Evolutionary conservation across 331 rosid genomes (phyloP).

Genomic region (Arachis monticola): DNA sequence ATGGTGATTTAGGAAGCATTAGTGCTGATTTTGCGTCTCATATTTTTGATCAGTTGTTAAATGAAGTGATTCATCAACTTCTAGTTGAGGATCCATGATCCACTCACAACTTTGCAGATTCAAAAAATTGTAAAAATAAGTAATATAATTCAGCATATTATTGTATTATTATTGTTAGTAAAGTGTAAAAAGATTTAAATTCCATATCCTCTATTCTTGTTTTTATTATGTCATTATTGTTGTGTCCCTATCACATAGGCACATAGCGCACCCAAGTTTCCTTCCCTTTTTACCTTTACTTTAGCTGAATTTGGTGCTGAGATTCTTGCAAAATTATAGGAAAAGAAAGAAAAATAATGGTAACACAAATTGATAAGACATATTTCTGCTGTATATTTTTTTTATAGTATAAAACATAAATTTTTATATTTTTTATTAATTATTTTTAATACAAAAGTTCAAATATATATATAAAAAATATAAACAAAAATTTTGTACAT

Average conservation of each 20-base stretch:
- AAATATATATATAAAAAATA: too few species aligned
- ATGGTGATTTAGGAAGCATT: constrained; percentile 48
- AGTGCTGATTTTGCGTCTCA: constrained; percentile 56
- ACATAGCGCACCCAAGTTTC: background rate
- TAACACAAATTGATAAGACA: too few species aligned
- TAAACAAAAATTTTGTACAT: too few species aligned
- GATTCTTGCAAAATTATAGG: background rate
- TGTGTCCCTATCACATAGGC: too few species aligned
- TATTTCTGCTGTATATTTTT: too few species aligned
- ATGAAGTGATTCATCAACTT: constrained; percentile 59
- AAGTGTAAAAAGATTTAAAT: constrained; percentile 34
- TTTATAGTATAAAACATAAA: too few species aligned
- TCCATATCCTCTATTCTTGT: background rate
- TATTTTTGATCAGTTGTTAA: constrained; percentile 56
- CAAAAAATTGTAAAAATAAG: constrained; percentile 17
- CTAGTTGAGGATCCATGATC: constrained; percentile 34
- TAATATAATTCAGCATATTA: background rate
- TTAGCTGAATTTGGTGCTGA: constrained; percentile 10
- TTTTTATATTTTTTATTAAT: too few species aligned
- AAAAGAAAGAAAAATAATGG: too few species aligned
- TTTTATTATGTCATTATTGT: background rate
- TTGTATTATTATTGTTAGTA: constrained; percentile 1
- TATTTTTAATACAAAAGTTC: too few species aligned
- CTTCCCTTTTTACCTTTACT: background rate
- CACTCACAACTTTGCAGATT: constrained; percentile 30